A percentile compares a stretch with the other conserved stretches of the same genome.
Evolutionary conservation across 495 filamentous ascomycete species (phyloP).

Genomic region (Pseudoneurospora amorphoporcata): DNA sequence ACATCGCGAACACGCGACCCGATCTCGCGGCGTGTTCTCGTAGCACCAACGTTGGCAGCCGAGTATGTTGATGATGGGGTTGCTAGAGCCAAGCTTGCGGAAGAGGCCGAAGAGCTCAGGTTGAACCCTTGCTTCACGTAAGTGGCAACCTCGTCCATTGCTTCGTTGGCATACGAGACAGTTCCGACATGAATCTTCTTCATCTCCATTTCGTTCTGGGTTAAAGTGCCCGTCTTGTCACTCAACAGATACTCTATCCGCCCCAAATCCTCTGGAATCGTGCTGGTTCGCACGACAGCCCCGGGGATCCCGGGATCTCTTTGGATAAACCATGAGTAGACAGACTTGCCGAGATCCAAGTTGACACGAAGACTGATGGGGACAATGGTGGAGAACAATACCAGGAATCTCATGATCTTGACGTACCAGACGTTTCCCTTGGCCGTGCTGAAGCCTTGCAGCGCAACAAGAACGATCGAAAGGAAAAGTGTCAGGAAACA

Average conservation of each 20-base stretch:
- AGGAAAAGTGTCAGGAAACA: slow-evolving; percentile 78
- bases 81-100: slow-evolving; percentile 37
- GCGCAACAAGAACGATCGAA: slow-evolving; percentile 79
- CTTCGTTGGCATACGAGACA: slow-evolving; percentile 94
- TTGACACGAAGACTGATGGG: slow-evolving; percentile 96
- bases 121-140: slow-evolving; percentile 79
- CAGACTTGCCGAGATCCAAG: slow-evolving; percentile 90
- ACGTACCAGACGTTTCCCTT: slow-evolving; percentile 71
- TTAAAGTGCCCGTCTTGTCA: slow-evolving; percentile 95
- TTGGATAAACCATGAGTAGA: slow-evolving; percentile 94
- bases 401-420: slow-evolving; percentile 88
- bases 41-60: slow-evolving; percentile 48
- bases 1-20: slow-evolving; percentile 85
- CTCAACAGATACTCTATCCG: slow-evolving; percentile 93
- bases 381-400: slow-evolving; percentile 98
- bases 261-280: slow-evolving; percentile 93
- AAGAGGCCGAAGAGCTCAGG: slow-evolving; percentile 24
- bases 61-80: slow-evolving; percentile 67
- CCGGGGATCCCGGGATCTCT: slow-evolving; percentile 78
- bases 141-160: slow-evolving; percentile 90
- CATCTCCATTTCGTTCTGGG: slow-evolving; percentile 98
- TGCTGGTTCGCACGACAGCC: slow-evolving; percentile 90
- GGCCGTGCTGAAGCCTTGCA: slow-evolving; percentile 67
- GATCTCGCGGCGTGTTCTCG: slow-evolving; percentile 83
- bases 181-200: slow-evolving; percentile 98